phyloP scores from a whole-genome alignment of 306 rosid species.

The Cicer bijugum region DNA sequence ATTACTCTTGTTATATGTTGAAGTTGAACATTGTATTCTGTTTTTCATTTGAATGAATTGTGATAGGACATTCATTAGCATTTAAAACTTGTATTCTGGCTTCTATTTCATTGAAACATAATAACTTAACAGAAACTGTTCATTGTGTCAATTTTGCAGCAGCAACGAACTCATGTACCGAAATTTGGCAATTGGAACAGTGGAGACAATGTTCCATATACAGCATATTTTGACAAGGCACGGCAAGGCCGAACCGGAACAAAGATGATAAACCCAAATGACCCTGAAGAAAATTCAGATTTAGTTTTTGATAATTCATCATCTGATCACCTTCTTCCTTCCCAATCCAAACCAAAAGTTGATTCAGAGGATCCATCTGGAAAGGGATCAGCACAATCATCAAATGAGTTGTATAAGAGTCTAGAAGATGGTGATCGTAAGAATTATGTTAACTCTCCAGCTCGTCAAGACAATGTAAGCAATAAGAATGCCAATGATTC shows the following conservation, averaged over 20 bases:
- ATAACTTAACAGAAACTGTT: conserved; percentile 43
- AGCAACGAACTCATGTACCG: conserved; percentile 91
- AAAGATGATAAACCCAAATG: conserved; percentile 83
- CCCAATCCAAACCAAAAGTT: conserved; percentile 49
- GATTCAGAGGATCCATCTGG: conserved; percentile 48
- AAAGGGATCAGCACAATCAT: conserved; percentile 47
- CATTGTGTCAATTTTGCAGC: conserved; percentile 61
- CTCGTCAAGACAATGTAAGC: conserved; percentile 53
- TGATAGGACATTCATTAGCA: conserved; percentile 7
- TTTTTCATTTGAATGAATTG: background rate
- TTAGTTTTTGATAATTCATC: conserved; percentile 50
- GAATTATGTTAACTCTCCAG: conserved; percentile 65
- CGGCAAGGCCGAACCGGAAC: conserved; percentile 76
- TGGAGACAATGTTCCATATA: conserved; percentile 86
- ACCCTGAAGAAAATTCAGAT: conserved; percentile 73
- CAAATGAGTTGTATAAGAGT: conserved; percentile 55
- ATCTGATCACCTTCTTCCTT: conserved; percentile 52
- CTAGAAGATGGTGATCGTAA: conserved; percentile 64
- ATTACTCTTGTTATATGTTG: background rate
- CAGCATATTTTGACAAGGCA: conserved; percentile 90
- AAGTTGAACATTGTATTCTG: background rate
- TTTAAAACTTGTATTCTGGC: conserved; percentile 17
- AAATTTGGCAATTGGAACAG: conserved; percentile 88
- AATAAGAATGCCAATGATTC: conserved; percentile 54
- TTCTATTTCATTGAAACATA: conserved; percentile 41